Evolutionary conservation across 441 rosid genomes (phyloP).

Genomic region (Raphanus hybrid): DNA sequence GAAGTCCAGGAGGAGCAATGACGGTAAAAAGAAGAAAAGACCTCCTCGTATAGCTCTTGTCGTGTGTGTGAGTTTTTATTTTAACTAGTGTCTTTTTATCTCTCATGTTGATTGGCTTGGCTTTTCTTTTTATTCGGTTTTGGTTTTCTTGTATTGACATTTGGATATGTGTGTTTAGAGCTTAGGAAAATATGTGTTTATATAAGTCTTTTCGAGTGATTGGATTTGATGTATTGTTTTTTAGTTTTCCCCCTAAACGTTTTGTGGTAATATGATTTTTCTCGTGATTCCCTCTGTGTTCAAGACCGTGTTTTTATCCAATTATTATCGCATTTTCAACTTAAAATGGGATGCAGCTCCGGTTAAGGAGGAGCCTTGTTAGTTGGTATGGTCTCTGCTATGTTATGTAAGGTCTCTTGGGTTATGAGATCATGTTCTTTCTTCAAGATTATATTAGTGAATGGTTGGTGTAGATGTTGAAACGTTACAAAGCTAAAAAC

Average conservation of each 20-base stretch:
- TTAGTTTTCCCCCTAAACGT: background rate
- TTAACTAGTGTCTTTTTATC: conserved; percentile 10
- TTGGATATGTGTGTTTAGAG: conserved; percentile 27
- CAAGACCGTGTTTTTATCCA: background rate
- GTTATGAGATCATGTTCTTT: background rate
- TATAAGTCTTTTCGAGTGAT: conserved; percentile 26
- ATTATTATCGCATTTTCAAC: background rate
- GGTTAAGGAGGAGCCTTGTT: background rate
- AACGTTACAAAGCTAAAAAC: too few relatives aligned
- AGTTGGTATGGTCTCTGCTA: background rate
- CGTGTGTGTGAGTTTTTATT: background rate
- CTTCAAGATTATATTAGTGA: background rate
- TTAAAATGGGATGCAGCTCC: background rate
- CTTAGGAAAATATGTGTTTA: conserved; percentile 31
- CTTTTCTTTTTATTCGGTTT: background rate
- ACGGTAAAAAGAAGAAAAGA: conserved; percentile 19
- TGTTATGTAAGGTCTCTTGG: background rate
- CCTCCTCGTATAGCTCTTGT: conserved; percentile 5
- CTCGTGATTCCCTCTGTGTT: background rate
- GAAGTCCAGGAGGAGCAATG: conserved; percentile 52
- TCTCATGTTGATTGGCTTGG: conserved; percentile 26
- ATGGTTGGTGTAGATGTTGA: too few relatives aligned
- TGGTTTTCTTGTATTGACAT: conserved; percentile 25
- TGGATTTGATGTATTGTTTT: conserved; percentile 22
- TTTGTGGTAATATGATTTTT: conserved; percentile 13